A percentile compares a stretch with the other conserved stretches of the same genome.
Evolutionary conservation across 2,329 filamentous ascomycete species (phyloP).

Genomic region (Knufia fluminis): DNA sequence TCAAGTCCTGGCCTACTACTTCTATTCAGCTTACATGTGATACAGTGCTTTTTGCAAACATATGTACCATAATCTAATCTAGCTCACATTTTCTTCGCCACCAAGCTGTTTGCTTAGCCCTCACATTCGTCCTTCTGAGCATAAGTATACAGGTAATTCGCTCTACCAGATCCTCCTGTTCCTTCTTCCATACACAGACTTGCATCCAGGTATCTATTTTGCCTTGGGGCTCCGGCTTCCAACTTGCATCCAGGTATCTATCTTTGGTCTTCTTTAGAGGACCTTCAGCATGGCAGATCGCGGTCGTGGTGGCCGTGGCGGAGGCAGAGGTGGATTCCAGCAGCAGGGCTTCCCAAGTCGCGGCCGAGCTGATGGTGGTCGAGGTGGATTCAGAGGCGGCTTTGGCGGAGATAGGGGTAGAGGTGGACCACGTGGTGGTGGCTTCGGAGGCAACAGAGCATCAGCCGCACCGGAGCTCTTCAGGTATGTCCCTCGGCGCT

Average conservation of each 20-base stretch:
- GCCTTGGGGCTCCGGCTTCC: neutral
- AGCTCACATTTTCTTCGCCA: no score
- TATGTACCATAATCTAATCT: no score
- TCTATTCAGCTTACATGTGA: no score
- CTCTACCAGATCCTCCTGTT: no score
- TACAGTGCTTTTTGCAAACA: no score
- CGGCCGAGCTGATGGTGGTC: neutral
- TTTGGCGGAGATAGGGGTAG: neutral
- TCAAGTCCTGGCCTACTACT: no score
- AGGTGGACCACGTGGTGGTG: neutral
- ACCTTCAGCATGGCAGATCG: conserved; percentile 3
- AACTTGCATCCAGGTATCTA: neutral
- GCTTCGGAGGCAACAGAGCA: neutral
- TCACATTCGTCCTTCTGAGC: no score
- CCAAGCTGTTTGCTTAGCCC: no score
- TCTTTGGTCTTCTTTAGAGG: neutral
- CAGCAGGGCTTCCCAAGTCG: neutral
- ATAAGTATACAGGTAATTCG: no score
- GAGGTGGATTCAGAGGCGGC: neutral
- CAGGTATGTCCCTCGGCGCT: neutral
- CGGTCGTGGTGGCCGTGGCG: neutral
- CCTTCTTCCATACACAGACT: no score
- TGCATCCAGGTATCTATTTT: neutral
- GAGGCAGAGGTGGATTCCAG: conserved; percentile 1
- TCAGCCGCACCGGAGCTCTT: neutral